Evolutionary conservation across 805 yeast genomes (phyloP), one percentile per base, ranked within the genome.

Genomic region (Spathaspora boniae): DNA sequence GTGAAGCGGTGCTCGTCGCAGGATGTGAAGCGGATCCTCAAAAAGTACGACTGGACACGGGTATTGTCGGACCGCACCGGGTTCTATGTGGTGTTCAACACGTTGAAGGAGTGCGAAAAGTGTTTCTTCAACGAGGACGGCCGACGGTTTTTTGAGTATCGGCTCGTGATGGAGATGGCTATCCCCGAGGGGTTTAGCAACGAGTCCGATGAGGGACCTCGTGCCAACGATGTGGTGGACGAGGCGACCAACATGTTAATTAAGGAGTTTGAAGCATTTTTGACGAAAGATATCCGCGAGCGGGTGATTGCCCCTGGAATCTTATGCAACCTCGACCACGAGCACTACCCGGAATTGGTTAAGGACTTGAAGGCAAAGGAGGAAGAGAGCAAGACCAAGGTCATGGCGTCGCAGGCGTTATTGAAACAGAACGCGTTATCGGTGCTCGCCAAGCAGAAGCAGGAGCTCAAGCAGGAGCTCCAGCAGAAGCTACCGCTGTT

Each of bases 271-370:
- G 76, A 76, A 40, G 62, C 65, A 8, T 78, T 80, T 31, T 54
- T 87, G 29, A 61, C 78, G 15, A 81, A 82, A 41, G 95, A 87
- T 58, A 74, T 87, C 16, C 68, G 84, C 45, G 91, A 80, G 48
- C 74, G 86, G 41, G 60, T 84, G 3, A 72, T 86, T 16, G 88
- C 84, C 0, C 86, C 93, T 0, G 67, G 71, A 2, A 74, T 87
- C 12, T 65, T 83, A 36, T 80, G 80, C 20, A 58, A 72, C 14
- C 64, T 87, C 44, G 72, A 75, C 38, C 80, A 78, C 26, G 74
- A 72, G 4, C 71, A 70, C 25, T 82, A 74, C 49, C 82, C 86
- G 1, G 72, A 69, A 3, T 51, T 66, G 14, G 50, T 66, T 17
- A 51, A 56, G 27, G 67, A 60, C 16, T 50, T 66, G 29, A 62